Evolutionary conservation across 345 rosid genomes (phyloP), one percentile per base, ranked within the genome.

Genomic region (Psidium friedrichsthalianum): DNA sequence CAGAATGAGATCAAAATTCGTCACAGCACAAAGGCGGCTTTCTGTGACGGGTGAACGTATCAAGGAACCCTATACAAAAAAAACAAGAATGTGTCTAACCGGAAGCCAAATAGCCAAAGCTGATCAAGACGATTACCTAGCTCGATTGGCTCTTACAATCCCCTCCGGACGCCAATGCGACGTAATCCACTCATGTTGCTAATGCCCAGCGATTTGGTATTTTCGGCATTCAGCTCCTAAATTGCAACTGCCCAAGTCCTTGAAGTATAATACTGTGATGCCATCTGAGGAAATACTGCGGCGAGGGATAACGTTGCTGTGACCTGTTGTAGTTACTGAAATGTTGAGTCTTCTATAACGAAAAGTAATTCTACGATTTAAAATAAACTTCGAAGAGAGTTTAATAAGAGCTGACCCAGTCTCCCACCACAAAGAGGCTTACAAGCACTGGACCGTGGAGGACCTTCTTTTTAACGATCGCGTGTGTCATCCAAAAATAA

Each of bases 351-450:
- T 36, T 40, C 54, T 47, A n/a, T 5, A 56, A 82, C 13, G 49
- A 51, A 7, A 49, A 85, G 49, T 40, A 42, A 56, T 81, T 51
- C 32, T 29, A 61, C 22, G 20, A 42, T 32, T 15, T 64, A 84
- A 86, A 80, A 40, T 7, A 82, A 56, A 51, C 47, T 24, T 25
- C 4, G 16, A 52, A 52, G 51, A 25, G 86, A 83, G 82, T 83
- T 83, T 69, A 64, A 27, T 20, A 36, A 49, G 89, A 85, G 61
- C 90, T 90, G 36, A 95, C 98, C 97, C 96, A 93, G 80, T 95
- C 98, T 90, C 99, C 99, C 49, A 96, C 94, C 27, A 94, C 96
- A 81, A 95, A 96, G 76, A 95, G 95, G 89, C 95, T 92, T 89
- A 95, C 90, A 84, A 94, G 84, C 87, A 93, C 87, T 0, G 93